Evolutionary conservation across 768 basidiomycete genomes (phyloP).

Genomic region (Clitopilus hobsonii): DNA sequence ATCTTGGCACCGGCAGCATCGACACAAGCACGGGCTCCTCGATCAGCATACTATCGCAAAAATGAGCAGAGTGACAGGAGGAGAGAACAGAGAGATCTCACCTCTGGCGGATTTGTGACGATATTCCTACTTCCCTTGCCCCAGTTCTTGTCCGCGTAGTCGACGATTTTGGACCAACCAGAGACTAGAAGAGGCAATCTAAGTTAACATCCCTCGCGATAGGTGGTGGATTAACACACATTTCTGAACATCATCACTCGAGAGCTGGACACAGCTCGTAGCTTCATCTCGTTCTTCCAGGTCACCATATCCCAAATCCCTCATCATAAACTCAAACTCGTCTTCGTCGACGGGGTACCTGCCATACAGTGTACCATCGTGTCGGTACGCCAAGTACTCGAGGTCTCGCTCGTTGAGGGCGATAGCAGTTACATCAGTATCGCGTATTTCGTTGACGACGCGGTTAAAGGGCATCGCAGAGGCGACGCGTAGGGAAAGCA

Average conservation of each 20-base stretch:
- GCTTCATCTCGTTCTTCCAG: neutral
- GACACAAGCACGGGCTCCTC: neutral
- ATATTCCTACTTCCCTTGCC: conserved; percentile 9
- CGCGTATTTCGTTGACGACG: neutral
- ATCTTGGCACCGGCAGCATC: neutral
- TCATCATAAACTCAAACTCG: neutral
- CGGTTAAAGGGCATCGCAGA: neutral
- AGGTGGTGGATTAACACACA: neutral
- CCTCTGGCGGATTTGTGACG: conserved; percentile 9
- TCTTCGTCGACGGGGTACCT: neutral
- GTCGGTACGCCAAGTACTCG: conserved; percentile 5
- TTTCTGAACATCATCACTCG: neutral
- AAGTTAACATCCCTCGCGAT: neutral
- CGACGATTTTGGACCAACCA: conserved; percentile 5
- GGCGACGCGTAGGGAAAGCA: neutral
- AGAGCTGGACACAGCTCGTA: neutral
- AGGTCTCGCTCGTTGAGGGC: neutral
- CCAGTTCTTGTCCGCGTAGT: conserved; percentile 10
- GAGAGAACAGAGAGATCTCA: too few relatives aligned
- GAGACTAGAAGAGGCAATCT: conserved; percentile 2
- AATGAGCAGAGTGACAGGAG: too few relatives aligned
- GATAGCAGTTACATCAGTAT: neutral
- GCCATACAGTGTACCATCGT: conserved; percentile 5
- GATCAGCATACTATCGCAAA: neutral
- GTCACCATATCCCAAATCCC: neutral